These are phyloP conservation scores for Blepharisma undulans DNA, from an alignment of 169 alveolate species.

Conservation along the genomic window DNA sequence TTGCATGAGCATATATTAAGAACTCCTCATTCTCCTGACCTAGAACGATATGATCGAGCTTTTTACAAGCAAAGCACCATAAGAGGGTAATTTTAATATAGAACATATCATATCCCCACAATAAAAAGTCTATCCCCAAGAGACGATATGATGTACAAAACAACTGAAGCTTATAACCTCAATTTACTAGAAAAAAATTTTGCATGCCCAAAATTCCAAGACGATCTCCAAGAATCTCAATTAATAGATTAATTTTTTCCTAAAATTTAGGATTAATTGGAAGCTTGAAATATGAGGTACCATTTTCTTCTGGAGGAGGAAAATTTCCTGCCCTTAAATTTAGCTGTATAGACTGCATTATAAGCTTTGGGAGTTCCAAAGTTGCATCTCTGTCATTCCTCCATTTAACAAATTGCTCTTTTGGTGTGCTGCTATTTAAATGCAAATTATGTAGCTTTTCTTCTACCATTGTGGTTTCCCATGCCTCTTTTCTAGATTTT, in stretches of 20 bases:
- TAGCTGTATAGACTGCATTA: not conserved
- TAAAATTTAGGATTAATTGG: conserved; percentile 8
- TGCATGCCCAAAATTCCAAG: too few relatives aligned
- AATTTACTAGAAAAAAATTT: too few relatives aligned
- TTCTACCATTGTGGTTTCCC: not conserved
- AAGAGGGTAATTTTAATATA: not conserved
- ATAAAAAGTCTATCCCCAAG: conserved; percentile 1
- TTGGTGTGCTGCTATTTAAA: not conserved
- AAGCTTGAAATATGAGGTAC: not conserved
- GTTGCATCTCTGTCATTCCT: conserved; percentile 9
- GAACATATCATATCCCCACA: not conserved
- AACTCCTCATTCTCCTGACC: not conserved
- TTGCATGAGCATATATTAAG: not conserved
- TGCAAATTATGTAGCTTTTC: not conserved
- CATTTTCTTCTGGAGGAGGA: conserved; percentile 10
- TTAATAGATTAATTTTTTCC: too few relatives aligned
- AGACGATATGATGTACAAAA: conserved; percentile 26
- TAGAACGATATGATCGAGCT: not conserved
- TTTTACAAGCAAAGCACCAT: not conserved
- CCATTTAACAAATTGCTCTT: conserved; percentile 12
- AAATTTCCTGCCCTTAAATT: not conserved
- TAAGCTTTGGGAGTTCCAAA: not conserved
- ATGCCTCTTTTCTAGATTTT: not conserved
- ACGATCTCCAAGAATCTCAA: too few relatives aligned
- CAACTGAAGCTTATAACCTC: not conserved